A percentile compares a stretch with the other conserved stretches of the same genome.
phyloP scores from a whole-genome alignment of 2,329 filamentous ascomycete genomes.

The Aureobasidium pullulans region DNA sequence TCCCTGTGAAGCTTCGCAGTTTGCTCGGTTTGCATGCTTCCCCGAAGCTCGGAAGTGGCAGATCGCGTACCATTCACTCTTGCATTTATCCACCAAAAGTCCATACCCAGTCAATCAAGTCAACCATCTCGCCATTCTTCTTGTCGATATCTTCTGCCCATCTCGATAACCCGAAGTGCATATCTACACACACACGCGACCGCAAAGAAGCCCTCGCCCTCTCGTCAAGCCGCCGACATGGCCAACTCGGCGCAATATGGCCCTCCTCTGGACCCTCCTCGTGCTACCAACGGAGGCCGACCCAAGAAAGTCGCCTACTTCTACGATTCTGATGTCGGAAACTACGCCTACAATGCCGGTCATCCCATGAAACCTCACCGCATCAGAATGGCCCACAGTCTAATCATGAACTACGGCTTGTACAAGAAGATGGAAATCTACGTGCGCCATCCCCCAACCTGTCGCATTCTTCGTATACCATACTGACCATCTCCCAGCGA shows the following conservation, averaged over 20 bases:
- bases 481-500: slow-evolving; percentile 16
- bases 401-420: slow-evolving; percentile 67
- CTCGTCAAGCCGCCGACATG: slow-evolving; percentile 33
- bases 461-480: background rate
- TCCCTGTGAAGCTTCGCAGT: background rate
- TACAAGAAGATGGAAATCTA: slow-evolving; percentile 70
- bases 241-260: slow-evolving; percentile 34
- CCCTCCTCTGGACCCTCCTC: slow-evolving; percentile 47
- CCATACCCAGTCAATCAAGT: background rate
- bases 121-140: background rate
- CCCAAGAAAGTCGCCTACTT: slow-evolving; percentile 93
- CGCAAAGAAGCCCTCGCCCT: background rate
- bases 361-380: slow-evolving; percentile 62
- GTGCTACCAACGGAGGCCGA: slow-evolving; percentile 43
- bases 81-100: background rate
- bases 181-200: background rate
- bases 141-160: background rate
- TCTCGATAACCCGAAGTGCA: too few relatives aligned
- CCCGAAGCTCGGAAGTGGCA: background rate
- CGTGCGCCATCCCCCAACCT: slow-evolving; percentile 33
- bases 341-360: slow-evolving; percentile 87
- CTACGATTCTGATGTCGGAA: slow-evolving; percentile 96
- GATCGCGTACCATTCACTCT: background rate
- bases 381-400: slow-evolving; percentile 57
- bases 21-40: background rate